Percentiles rank a stretch among this genome's conserved stretches.
These are phyloP conservation scores for Cephaloascus albidus DNA, from an alignment of 805 yeast species.

Conservation along the genomic window DNA sequence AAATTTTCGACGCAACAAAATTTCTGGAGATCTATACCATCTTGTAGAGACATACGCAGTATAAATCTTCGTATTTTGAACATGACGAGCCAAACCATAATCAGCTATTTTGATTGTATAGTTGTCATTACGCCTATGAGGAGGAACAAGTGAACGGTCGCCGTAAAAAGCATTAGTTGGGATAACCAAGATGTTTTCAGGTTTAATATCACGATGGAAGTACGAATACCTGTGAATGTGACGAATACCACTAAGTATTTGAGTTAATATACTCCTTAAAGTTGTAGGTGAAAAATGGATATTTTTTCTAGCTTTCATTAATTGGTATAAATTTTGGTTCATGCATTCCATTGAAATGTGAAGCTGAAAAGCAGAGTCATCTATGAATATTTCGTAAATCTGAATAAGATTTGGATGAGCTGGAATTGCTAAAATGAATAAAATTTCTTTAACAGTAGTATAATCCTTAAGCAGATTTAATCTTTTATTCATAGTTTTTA, in stretches of 20 bases:
- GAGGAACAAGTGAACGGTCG: slow-evolving; percentile 25
- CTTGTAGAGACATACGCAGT: slow-evolving; percentile 78
- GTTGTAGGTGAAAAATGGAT: slow-evolving; percentile 47
- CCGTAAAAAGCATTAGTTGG: slow-evolving; percentile 48
- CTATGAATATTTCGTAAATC: slow-evolving; percentile 73
- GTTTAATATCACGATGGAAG: slow-evolving; percentile 88
- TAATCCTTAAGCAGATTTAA: slow-evolving; percentile 18
- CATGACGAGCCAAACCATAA: slow-evolving; percentile 67
- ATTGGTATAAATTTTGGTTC: slow-evolving; percentile 74
- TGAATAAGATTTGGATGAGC: slow-evolving; percentile 67
- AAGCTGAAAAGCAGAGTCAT: slow-evolving; percentile 44
- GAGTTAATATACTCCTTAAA: slow-evolving; percentile 58
- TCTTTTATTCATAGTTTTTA: slow-evolving; percentile 25
- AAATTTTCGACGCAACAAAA: slow-evolving; percentile 49
- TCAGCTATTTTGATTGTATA: slow-evolving; percentile 72
- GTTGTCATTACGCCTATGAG: slow-evolving; percentile 24
- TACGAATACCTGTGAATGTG: slow-evolving; percentile 69
- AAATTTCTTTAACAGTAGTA: slow-evolving; percentile 48
- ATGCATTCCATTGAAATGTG: slow-evolving; percentile 86
- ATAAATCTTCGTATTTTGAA: slow-evolving; percentile 41
- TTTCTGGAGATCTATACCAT: slow-evolving; percentile 84
- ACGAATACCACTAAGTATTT: slow-evolving; percentile 64
- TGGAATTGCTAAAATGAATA: slow-evolving; percentile 57
- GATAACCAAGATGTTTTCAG: slow-evolving; percentile 78
- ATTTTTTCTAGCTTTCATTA: slow-evolving; percentile 54